phyloP scores from a whole-genome alignment of 176 grass and related monocot species.

The Saccharum spontaneum region DNA sequence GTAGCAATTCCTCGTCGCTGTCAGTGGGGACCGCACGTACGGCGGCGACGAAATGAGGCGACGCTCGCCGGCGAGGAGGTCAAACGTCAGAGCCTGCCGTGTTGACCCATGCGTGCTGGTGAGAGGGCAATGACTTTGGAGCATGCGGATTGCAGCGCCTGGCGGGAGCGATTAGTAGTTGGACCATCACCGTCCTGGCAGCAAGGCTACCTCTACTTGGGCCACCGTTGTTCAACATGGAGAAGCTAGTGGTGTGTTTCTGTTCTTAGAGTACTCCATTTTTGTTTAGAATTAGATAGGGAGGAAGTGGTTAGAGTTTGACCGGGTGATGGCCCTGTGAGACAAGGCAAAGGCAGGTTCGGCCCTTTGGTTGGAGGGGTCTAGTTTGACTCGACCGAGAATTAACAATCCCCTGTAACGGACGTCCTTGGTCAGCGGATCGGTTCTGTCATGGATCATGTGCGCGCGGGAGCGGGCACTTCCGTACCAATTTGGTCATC shows the following conservation, averaged over 20 bases:
- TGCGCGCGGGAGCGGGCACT: background rate
- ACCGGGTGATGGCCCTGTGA: background rate
- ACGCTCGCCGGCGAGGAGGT: background rate
- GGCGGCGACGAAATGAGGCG: background rate
- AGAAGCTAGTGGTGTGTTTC: background rate
- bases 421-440: background rate
- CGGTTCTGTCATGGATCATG: background rate
- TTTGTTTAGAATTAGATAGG: background rate
- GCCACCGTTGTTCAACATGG: too few species aligned
- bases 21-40: background rate
- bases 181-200: background rate
- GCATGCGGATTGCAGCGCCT: background rate
- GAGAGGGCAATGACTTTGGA: background rate
- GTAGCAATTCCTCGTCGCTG: background rate
- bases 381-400: background rate
- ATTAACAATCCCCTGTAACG: background rate
- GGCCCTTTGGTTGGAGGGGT: background rate
- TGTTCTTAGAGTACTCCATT: background rate
- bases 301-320: constrained; percentile 19
- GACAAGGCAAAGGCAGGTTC: background rate
- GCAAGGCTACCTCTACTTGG: too few species aligned
- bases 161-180: constrained; percentile 17
- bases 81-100: constrained; percentile 16
- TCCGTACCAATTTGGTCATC: background rate
- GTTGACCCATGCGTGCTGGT: constrained; percentile 12